A percentile compares a stretch with the other conserved stretches of the same genome.
These are phyloP conservation scores for Raddia distichophylla DNA, from an alignment of 176 grass and related monocot species.

Conservation along the genomic window DNA sequence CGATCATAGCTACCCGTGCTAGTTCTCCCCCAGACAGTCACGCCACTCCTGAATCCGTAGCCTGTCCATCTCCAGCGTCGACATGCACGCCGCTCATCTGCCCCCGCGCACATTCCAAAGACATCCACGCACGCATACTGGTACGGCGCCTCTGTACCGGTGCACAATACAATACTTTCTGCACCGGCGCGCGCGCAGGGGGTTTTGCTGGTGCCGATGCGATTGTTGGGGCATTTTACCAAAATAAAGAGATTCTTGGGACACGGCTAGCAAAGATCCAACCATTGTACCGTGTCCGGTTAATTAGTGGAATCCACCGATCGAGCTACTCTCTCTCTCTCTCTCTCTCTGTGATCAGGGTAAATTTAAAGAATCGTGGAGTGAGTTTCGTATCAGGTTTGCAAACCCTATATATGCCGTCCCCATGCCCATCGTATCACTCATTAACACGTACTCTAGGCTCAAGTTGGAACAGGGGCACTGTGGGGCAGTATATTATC, in stretches of 20 bases:
- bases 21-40: not conserved
- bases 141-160: not conserved
- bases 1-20: not conserved
- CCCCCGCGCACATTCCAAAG: not conserved
- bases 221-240: not conserved
- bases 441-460: not conserved
- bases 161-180: not conserved
- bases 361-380: too few relatives aligned
- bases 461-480: not conserved
- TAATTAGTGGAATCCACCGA: too few relatives aligned
- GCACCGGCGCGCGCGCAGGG: not conserved
- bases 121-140: conserved; percentile 2
- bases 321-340: too few relatives aligned
- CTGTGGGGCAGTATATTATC: too few relatives aligned
- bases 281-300: too few relatives aligned
- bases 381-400: not conserved
- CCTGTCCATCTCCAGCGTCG: conserved; percentile 4
- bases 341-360: not conserved
- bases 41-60: not conserved
- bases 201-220: not conserved
- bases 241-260: not conserved
- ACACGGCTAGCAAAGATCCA: conserved; percentile 7
- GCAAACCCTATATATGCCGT: conserved; percentile 32
- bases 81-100: not conserved
- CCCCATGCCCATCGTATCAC: not conserved